Base-by-base conservation (phyloP, 257 asterid genomes). In the Solanum tacnaense region DNA sequence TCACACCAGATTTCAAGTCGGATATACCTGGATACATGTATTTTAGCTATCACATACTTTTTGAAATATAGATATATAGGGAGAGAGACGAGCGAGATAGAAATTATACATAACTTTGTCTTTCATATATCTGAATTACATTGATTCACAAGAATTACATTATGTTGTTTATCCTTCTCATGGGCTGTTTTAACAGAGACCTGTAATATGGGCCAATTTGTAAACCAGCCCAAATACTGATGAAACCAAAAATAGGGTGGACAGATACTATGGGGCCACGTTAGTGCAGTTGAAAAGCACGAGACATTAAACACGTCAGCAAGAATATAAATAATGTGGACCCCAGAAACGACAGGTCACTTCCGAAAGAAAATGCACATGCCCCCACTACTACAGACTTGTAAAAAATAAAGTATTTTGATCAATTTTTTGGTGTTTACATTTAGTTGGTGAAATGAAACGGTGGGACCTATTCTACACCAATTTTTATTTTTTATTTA, bases 301-400 rank as follows among this genome's bases (percentile, higher is more conserved):
- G 85, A 46, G 41, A 46, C 5, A 16, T 27, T 7, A 49, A 27
- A 25, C 85, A 81, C 85, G 85, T 81, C 68, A 81, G 68, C 85
- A 46, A 81, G 85, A 81, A 81, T 46, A 46, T 7, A n/a, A 65
- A 13, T 46, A 25, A 44, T 25, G 38, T 46, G 68, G 68, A 81
- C 68, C 84, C 84, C 68, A 81, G 21, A 2, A 9, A 27, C 68
- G 68, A 81, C 85, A 81, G 85, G 85, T 46, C 85, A 46, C 41
- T 81, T 81, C 85, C 29, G 29, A 29, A 81, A 81, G 68, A 23
- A 23, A 81, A 27, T 49, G 68, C 85, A 81, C 68, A 81, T 81
- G 85, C 41, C 20, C 36, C 85, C 38, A 46, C 79, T 71, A 7
- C 12, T 67, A 13, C 27, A 15, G 6, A 34, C 27, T 81, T 27